Conservation (phyloP, 2,329 filamentous ascomycete species). For the Verticillium zaregamsianum region DNA sequence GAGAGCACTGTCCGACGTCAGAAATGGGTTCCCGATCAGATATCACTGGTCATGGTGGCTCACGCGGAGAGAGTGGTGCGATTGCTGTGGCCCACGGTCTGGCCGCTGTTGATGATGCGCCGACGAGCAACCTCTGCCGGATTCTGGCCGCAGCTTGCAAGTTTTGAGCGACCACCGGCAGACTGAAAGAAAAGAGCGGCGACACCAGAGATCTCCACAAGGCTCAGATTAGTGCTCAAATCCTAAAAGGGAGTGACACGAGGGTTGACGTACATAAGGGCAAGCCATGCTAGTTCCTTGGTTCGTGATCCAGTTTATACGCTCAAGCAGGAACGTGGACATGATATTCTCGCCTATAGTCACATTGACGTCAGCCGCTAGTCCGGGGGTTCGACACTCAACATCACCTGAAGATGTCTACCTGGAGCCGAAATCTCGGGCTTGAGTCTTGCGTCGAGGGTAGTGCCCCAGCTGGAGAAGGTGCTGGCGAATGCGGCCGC, state of each 20-base stretch:
- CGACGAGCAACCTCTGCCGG: slow-evolving; percentile 1
- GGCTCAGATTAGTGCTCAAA: not conserved
- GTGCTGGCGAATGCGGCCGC: slow-evolving; percentile 24
- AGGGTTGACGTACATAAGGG: slow-evolving; percentile 31
- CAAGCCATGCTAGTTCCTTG: slow-evolving; percentile 60
- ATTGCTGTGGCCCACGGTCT: too few species aligned
- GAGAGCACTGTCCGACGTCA: too few species aligned
- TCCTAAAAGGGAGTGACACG: too few species aligned
- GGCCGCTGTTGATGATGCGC: slow-evolving; percentile 5
- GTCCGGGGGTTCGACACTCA: too few species aligned
- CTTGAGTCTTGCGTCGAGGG: slow-evolving; percentile 52
- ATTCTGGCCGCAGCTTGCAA: not conserved
- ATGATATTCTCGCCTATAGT: slow-evolving; percentile 47
- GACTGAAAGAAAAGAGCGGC: slow-evolving; percentile 21
- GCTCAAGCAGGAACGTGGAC: slow-evolving; percentile 45
- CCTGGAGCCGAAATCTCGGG: slow-evolving; percentile 52
- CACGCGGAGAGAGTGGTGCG: not conserved
- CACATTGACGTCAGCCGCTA: too few species aligned
- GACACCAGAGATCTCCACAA: slow-evolving; percentile 33
- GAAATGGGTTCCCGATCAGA: too few species aligned
- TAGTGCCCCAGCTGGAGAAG: slow-evolving; percentile 57
- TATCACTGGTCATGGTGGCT: too few species aligned
- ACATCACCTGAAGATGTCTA: too few species aligned
- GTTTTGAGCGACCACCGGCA: slow-evolving; percentile 18
- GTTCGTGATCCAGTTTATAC: slow-evolving; percentile 30